Percentiles rank a stretch among this genome's conserved stretches.
phyloP scores from a whole-genome alignment of 441 rosid species.

The Theobroma grandiflorum region DNA sequence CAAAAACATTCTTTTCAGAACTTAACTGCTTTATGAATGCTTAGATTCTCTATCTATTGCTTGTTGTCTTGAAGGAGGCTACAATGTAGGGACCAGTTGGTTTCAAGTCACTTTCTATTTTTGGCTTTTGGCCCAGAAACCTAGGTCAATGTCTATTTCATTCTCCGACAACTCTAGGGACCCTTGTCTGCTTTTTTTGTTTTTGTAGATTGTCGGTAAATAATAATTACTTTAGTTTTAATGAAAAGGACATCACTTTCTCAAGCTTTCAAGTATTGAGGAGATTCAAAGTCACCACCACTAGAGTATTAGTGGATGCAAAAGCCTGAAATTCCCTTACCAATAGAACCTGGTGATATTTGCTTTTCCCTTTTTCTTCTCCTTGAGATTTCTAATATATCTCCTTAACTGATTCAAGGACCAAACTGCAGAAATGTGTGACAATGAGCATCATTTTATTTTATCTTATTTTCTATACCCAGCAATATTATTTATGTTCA shows the following conservation, averaged over 20 bases:
- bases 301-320: conserved; percentile 54
- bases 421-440: conserved; percentile 28
- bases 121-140: conserved; percentile 77
- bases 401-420: conserved; percentile 32
- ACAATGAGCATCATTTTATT: conserved; percentile 21
- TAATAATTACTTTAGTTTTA: conserved; percentile 37
- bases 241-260: conserved; percentile 49
- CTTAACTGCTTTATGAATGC: conserved; percentile 43
- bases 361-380: conserved; percentile 3
- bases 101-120: conserved; percentile 60
- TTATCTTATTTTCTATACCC: conserved; percentile 13
- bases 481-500: conserved; percentile 31
- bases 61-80: conserved; percentile 36
- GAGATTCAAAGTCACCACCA: conserved; percentile 51
- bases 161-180: conserved; percentile 77
- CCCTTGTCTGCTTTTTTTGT: conserved; percentile 62
- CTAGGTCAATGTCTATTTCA: conserved; percentile 70
- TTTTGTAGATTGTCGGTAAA: conserved; percentile 43
- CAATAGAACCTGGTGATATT: conserved; percentile 39
- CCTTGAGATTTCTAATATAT: conserved; percentile 27
- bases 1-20: conserved; percentile 55
- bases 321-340: conserved; percentile 52
- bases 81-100: conserved; percentile 52
- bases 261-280: conserved; percentile 40
- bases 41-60: conserved; percentile 41